These are phyloP conservation scores for Acacia confusa DNA, from an alignment of 306 rosid species.

Conservation along the genomic window DNA sequence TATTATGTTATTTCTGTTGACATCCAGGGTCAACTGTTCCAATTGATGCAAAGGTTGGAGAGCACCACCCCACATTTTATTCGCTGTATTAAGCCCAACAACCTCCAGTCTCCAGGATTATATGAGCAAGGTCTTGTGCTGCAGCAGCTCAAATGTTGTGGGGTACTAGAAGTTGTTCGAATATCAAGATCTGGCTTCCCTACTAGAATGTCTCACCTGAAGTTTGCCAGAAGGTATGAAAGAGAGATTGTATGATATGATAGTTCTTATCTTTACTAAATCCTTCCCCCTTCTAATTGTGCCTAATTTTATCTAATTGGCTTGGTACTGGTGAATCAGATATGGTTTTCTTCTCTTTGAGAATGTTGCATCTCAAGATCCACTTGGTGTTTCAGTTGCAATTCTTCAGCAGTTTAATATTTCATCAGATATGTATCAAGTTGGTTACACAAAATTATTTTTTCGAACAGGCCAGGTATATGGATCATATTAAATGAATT, in stretches of 20 bases:
- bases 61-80: slow-evolving; percentile 98
- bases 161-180: slow-evolving; percentile 96
- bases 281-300: background rate
- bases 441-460: slow-evolving; percentile 95
- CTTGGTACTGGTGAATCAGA: slow-evolving; percentile 53
- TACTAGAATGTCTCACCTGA: slow-evolving; percentile 93
- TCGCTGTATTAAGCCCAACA: slow-evolving; percentile 98
- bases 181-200: slow-evolving; percentile 98
- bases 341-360: slow-evolving; percentile 97
- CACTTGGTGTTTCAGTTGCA: slow-evolving; percentile 94
- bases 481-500: slow-evolving; percentile 16
- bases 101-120: slow-evolving; percentile 86
- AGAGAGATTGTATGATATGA: slow-evolving; percentile 1
- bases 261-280: slow-evolving; percentile 12
- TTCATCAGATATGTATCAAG: slow-evolving; percentile 98
- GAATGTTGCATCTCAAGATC: slow-evolving; percentile 82
- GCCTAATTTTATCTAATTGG: slow-evolving; percentile 35
- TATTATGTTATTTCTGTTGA: slow-evolving; percentile 29
- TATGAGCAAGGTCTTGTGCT: slow-evolving; percentile 96
- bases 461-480: slow-evolving; percentile 99
- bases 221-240: slow-evolving; percentile 88
- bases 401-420: slow-evolving; percentile 98
- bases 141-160: slow-evolving; percentile 97
- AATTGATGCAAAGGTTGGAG: slow-evolving; percentile 91
- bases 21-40: slow-evolving; percentile 85